Evolutionary conservation across 2,329 filamentous ascomycete genomes (phyloP), one percentile per base, ranked within the genome.

Genomic region (Aureobasidium zeae): DNA sequence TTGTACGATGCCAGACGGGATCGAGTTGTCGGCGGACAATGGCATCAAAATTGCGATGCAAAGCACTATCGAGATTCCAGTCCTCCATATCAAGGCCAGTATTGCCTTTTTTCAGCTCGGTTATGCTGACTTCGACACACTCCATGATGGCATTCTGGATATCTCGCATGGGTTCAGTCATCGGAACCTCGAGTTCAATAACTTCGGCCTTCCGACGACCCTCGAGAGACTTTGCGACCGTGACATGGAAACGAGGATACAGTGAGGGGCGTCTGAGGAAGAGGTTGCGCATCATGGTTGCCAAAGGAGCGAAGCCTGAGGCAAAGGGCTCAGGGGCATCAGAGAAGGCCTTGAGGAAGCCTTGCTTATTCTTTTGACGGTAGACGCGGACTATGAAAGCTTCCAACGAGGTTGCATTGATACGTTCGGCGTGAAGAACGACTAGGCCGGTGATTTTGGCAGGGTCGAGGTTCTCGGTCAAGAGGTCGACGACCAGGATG

Each of bases 91-190:
- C 89, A 5, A 98, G 69, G 2, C 87, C 88, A 1, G 79, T 75
- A 57, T 95, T 96, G 13, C 79, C 77, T 65, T 94, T 96, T 60
- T 89, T 93, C 31, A 98, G 73, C 64, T 98, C 91, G 44, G 84
- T 79, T 52, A 98, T 91, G 58, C 87, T 94, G 53, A 86, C 81
- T 63, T 96, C 89, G 13, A 98, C 88, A 58, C 91, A 98, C 59
- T 96, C 89, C 63, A 98, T 77, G 48, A 96, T 82, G 19, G 91
- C 88, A 51, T 85, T 89, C 58, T 98, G 91, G 29, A 98, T 95
- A 30, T 87, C 80, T 48, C 76, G 77, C 91, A 98, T 98, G 37
- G 79, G 75, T 26, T 94, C 85, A 4, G 86, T 94, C 89, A 98
- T 96, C 20, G 86, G 82, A 4, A 98, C 83, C 63, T 95, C 91